A percentile compares a stretch with the other conserved stretches of the same genome.
These are phyloP conservation scores for Mycena indigotica DNA, from an alignment of 768 basidiomycete genomes.

Conservation along the genomic window DNA sequence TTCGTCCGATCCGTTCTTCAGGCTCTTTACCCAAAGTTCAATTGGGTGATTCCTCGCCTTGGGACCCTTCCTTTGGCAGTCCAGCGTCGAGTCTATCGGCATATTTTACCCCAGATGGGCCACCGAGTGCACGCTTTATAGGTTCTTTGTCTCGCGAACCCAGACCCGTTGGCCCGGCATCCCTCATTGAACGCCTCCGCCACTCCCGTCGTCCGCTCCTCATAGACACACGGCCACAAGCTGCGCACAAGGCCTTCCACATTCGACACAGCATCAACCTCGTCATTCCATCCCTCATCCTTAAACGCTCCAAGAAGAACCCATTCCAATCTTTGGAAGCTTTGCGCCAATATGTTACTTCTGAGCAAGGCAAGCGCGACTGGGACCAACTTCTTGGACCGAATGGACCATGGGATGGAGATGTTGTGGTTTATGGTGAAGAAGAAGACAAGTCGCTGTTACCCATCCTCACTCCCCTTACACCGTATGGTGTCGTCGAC, in stretches of 20 bases:
- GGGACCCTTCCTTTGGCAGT: conserved; percentile 22
- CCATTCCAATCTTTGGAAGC: conserved; percentile 68
- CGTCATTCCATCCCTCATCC: conserved; percentile 86
- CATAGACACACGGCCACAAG: conserved; percentile 79
- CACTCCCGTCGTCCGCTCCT: conserved; percentile 63
- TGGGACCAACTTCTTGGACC: conserved; percentile 68
- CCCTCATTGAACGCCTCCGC: conserved; percentile 51
- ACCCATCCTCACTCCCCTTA: conserved; percentile 59
- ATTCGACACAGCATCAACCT: conserved; percentile 77
- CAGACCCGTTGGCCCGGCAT: conserved; percentile 47
- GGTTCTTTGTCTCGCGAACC: conserved; percentile 28
- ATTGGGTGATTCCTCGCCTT: conserved; percentile 23
- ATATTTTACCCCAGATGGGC: conserved; percentile 25
- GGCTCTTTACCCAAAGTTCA: conserved; percentile 51
- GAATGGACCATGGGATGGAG: conserved; percentile 67
- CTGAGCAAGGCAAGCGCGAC: conserved; percentile 65
- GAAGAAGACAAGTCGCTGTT: conserved; percentile 78
- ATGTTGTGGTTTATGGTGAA: conserved; percentile 76
- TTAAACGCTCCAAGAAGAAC: conserved; percentile 79
- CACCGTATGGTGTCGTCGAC: conserved; percentile 56
- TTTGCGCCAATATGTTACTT: conserved; percentile 80
- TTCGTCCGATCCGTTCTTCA: conserved; percentile 73
- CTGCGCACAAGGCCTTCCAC: conserved; percentile 64
- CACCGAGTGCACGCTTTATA: conserved; percentile 30
- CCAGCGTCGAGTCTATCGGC: conserved; percentile 19